A percentile compares a stretch with the other conserved stretches of the same genome.
phyloP scores from a whole-genome alignment of 345 rosid genomes.

The Lepidium aucheri region DNA sequence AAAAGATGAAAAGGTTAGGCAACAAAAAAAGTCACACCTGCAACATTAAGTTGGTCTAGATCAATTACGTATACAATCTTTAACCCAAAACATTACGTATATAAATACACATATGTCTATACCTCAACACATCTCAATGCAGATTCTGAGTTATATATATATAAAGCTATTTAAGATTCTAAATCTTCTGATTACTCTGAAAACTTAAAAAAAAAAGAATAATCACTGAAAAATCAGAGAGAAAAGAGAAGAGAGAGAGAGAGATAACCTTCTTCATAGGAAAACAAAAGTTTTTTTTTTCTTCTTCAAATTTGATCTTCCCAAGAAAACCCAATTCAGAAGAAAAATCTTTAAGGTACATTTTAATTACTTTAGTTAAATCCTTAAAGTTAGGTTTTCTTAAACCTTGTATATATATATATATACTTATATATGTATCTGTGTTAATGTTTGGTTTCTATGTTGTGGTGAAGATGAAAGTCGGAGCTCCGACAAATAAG shows the following conservation, averaged over 20 bases:
- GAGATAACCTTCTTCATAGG: conserved; percentile 27
- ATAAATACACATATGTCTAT: neutral
- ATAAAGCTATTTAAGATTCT: conserved; percentile 19
- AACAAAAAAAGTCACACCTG: conserved; percentile 31
- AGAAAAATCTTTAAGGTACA: conserved; percentile 17
- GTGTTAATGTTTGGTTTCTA: neutral
- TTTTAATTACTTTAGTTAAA: neutral
- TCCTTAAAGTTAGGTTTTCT: neutral
- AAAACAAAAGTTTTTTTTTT: conserved; percentile 7
- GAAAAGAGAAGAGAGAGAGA: neutral
- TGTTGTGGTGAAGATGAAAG: conserved; percentile 16
- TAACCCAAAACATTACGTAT: neutral
- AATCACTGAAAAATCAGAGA: conserved; percentile 7
- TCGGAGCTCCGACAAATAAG: conserved; percentile 14
- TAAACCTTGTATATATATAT: neutral
- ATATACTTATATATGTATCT: neutral
- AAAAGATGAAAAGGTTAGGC: conserved; percentile 26
- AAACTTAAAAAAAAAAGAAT: conserved; percentile 11
- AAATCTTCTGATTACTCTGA: conserved; percentile 14
- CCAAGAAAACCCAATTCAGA: conserved; percentile 22
- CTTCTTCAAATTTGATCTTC: conserved; percentile 16
- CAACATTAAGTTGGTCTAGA: conserved; percentile 27
- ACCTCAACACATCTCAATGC: neutral
- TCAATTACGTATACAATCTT: conserved; percentile 5
- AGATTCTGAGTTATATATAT: neutral